These are phyloP conservation scores for Chlorella ohadii DNA, from an alignment of 139 green algal species.

Conservation along the genomic window DNA sequence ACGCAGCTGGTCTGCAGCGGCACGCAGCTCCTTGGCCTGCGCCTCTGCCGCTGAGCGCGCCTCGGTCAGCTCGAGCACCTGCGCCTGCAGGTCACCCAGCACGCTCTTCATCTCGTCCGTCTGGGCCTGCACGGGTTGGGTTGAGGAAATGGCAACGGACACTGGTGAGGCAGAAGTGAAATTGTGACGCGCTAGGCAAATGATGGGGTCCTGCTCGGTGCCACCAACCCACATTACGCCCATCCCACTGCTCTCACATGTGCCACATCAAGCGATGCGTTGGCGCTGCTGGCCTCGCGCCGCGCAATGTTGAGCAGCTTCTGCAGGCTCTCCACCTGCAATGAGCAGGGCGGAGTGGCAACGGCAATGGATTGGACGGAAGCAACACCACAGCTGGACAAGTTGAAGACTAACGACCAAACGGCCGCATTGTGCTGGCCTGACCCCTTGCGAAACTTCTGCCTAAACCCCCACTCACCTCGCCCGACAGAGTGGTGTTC, in stretches of 20 bases:
- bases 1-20: conserved; percentile 18
- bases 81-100: neutral
- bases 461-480: conserved; percentile 27
- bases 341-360: too few relatives aligned
- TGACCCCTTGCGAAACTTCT: too few relatives aligned
- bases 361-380: too few relatives aligned
- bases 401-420: too few relatives aligned
- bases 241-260: too few relatives aligned
- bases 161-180: too few relatives aligned
- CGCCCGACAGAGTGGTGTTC: neutral
- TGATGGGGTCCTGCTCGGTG: too few relatives aligned
- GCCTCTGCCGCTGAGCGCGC: neutral
- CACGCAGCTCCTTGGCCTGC: neutral
- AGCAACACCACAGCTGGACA: too few relatives aligned
- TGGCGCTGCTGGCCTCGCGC: conserved; percentile 11
- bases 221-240: too few relatives aligned
- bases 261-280: neutral
- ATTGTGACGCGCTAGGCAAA: too few relatives aligned
- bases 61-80: neutral
- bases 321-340: conserved; percentile 30
- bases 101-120: neutral
- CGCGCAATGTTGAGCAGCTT: conserved; percentile 8
- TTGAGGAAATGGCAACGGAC: too few relatives aligned
- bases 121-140: neutral
- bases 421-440: too few relatives aligned